Conservation (phyloP, 441 rosid species). For the Eruca vesicaria region DNA sequence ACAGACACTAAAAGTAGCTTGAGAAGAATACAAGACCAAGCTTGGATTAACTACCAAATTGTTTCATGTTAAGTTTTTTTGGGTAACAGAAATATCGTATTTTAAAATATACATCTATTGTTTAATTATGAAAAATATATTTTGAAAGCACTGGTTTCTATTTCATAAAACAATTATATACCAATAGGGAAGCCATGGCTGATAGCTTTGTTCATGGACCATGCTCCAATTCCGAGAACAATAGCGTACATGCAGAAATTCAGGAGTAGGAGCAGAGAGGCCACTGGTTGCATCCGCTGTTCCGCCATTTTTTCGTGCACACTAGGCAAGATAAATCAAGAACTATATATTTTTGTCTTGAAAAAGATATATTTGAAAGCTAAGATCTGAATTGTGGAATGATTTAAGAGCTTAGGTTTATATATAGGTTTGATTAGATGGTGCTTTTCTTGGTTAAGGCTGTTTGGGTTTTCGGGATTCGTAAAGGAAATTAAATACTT, state of each 20-base stretch:
- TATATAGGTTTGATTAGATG: conserved; percentile 2
- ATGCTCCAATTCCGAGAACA: conserved; percentile 77
- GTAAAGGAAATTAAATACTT: neutral
- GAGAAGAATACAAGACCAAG: neutral
- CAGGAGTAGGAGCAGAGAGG: conserved; percentile 62
- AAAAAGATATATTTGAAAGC: neutral
- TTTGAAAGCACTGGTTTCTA: neutral
- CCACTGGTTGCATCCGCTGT: conserved; percentile 52
- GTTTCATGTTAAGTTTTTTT: neutral
- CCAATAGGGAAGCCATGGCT: conserved; percentile 82
- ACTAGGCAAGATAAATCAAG: neutral
- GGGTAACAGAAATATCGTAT: neutral
- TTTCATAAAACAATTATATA: conserved; percentile 25
- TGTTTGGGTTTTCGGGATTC: conserved; percentile 4
- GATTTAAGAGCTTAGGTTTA: conserved; percentile 14
- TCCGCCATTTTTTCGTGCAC: conserved; percentile 45
- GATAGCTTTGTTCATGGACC: conserved; percentile 88
- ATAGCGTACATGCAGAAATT: conserved; percentile 81
- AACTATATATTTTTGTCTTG: neutral
- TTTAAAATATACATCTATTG: neutral
- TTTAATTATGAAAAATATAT: neutral
- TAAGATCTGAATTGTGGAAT: neutral
- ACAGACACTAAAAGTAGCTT: neutral
- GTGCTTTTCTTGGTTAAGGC: conserved; percentile 6
- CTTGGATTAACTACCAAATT: neutral